Conservation (phyloP, 441 rosid genomes). For the Corymbia citriodora region DNA sequence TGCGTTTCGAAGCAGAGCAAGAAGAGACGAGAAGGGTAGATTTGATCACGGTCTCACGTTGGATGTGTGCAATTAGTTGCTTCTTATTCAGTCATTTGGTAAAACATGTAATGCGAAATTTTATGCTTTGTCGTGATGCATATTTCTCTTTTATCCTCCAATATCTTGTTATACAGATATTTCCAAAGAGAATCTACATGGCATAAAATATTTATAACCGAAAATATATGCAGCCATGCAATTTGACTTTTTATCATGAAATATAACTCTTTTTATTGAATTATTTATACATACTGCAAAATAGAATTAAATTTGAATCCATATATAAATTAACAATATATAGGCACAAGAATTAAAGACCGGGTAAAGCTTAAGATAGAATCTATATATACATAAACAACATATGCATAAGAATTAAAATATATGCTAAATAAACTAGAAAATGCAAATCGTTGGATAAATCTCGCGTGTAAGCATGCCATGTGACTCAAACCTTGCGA, state of each 20-base stretch:
- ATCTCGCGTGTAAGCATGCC: accelerated
- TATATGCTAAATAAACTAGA: no score
- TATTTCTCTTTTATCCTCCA: neutral
- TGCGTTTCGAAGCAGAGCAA: neutral
- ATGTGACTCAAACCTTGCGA: accelerated
- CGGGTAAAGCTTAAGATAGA: no score
- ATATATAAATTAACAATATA: accelerated
- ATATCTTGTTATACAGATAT: no score
- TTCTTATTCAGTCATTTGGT: neutral
- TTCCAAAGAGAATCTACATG: no score
- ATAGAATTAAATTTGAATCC: no score
- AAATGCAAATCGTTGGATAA: no score
- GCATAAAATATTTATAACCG: no score
- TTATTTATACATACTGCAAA: no score
- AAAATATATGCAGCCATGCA: neutral
- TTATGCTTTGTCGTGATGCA: neutral
- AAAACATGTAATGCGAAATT: neutral
- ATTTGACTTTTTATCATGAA: neutral
- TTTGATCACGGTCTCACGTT: no score
- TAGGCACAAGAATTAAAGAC: no score
- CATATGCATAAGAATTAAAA: no score
- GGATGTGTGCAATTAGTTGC: accelerated
- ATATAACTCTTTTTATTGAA: accelerated
- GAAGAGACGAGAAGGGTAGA: neutral
- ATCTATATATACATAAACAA: no score